Conservation (phyloP, 192 early-diverging fungal genomes). For the Coemansia sp. region DNA sequence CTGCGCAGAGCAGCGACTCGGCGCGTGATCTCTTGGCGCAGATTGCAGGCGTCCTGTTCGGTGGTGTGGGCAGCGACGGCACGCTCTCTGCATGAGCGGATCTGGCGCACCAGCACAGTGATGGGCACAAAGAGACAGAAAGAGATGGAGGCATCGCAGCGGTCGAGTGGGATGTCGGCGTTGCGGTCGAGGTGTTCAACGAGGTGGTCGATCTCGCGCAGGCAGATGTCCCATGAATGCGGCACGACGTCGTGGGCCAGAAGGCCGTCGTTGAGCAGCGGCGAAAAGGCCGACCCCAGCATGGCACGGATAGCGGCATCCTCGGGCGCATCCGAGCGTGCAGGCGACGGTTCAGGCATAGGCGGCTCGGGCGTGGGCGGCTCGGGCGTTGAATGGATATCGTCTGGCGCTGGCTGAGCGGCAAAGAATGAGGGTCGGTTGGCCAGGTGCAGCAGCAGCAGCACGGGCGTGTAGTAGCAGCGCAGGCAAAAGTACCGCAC, state of each 20-base stretch:
- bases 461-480: constrained; percentile 29
- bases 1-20: constrained; percentile 21
- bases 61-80: background rate
- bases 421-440: constrained; percentile 48
- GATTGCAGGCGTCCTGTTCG: background rate
- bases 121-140: constrained; percentile 40
- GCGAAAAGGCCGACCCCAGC: constrained; percentile 32
- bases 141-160: constrained; percentile 35
- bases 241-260: constrained; percentile 39
- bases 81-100: constrained; percentile 26
- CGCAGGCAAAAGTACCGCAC: constrained; percentile 45
- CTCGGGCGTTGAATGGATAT: too few relatives aligned
- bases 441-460: constrained; percentile 33
- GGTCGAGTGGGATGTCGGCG: constrained; percentile 44
- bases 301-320: constrained; percentile 33
- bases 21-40: constrained; percentile 9
- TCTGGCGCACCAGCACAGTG: constrained; percentile 43
- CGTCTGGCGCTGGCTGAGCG: background rate
- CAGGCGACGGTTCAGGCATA: constrained; percentile 1
- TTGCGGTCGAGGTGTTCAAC: constrained; percentile 39
- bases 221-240: constrained; percentile 40
- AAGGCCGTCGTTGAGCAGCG: constrained; percentile 42
- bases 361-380: background rate
- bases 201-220: constrained; percentile 27
- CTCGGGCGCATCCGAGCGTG: constrained; percentile 18